A percentile compares a stretch with the other conserved stretches of the same genome.
phyloP scores from a whole-genome alignment of 106 monocot species.

The Dioscorea alata region DNA sequence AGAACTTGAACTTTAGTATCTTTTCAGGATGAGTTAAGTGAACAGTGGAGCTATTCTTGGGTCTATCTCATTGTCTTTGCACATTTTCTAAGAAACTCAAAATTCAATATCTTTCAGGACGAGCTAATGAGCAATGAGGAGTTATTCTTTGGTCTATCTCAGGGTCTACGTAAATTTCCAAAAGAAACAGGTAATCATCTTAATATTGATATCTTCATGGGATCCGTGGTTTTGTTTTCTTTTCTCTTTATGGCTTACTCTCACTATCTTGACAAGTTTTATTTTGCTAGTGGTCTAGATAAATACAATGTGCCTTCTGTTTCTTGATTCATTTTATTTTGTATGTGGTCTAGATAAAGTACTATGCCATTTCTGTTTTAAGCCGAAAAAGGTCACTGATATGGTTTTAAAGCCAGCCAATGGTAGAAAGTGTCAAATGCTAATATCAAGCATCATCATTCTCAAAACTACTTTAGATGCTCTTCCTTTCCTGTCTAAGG shows the following conservation, averaged over 20 bases:
- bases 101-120: slow-evolving; percentile 37
- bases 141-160: slow-evolving; percentile 93
- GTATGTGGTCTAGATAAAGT: slow-evolving; percentile 55
- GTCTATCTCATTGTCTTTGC: slow-evolving; percentile 77
- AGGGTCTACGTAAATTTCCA: slow-evolving; percentile 94
- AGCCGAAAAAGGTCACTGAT: slow-evolving; percentile 65
- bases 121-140: slow-evolving; percentile 93
- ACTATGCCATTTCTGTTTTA: slow-evolving; percentile 93
- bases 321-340: slow-evolving; percentile 13
- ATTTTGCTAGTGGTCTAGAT: slow-evolving; percentile 29
- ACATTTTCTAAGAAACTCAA: slow-evolving; percentile 54
- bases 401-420: slow-evolving; percentile 52
- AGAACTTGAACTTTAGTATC: background rate
- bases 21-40: slow-evolving; percentile 80
- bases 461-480: slow-evolving; percentile 86
- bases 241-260: background rate
- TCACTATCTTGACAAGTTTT: background rate
- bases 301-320: slow-evolving; percentile 92
- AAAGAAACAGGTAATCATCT: slow-evolving; percentile 75
- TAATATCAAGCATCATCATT: slow-evolving; percentile 85
- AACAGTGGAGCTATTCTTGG: slow-evolving; percentile 94
- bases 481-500: slow-evolving; percentile 89
- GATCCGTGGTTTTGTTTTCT: background rate
- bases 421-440: slow-evolving; percentile 82
- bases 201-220: background rate